Evolutionary conservation across 495 filamentous ascomycete species (phyloP).

Genomic region (Annulohypoxylon bovei): DNA sequence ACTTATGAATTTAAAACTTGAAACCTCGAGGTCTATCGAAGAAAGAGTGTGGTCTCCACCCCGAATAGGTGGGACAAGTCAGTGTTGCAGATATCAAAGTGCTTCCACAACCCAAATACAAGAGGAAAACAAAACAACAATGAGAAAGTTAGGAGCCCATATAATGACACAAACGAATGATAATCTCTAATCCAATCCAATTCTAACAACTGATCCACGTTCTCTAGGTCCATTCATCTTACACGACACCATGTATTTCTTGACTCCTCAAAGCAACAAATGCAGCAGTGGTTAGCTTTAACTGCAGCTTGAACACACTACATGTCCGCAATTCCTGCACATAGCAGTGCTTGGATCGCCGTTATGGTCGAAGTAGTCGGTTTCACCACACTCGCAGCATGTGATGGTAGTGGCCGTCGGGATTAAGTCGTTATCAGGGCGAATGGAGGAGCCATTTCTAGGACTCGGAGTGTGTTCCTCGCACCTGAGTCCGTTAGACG

Average conservation of each 20-base stretch:
- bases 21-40: conserved; percentile 33
- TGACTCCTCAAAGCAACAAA: background rate
- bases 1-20: background rate
- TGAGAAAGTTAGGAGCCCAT: background rate
- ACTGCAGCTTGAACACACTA: background rate
- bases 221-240: background rate
- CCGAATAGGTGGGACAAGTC: background rate
- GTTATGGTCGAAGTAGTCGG: conserved; percentile 2
- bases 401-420: background rate
- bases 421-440: background rate
- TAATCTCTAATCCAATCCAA: background rate
- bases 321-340: conserved; percentile 9
- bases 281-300: background rate
- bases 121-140: background rate
- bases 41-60: conserved; percentile 15
- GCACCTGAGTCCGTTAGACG: conserved; percentile 21
- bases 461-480: background rate
- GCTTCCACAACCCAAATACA: background rate
- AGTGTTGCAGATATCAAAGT: background rate
- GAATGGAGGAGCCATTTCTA: no score
- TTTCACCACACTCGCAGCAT: background rate
- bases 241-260: background rate
- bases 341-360: background rate
- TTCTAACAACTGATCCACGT: background rate
- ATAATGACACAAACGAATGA: conserved; percentile 9